A percentile compares a stretch with the other conserved stretches of the same genome.
Evolutionary conservation across 352 stramenopile genomes (phyloP).

Genomic region (Pythium dissimile): DNA sequence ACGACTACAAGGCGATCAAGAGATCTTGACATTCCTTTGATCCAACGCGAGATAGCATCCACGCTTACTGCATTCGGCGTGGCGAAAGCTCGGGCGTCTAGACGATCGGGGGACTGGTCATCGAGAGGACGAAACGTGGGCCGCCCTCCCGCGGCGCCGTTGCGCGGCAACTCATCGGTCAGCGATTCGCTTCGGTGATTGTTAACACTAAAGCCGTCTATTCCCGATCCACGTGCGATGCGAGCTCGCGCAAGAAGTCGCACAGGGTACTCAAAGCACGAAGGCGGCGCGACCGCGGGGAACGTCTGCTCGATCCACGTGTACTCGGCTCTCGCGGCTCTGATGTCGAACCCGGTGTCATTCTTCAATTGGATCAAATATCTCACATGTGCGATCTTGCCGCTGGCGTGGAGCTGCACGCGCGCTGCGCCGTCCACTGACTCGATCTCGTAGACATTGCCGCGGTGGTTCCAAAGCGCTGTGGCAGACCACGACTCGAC

Average conservation of each 20-base stretch:
- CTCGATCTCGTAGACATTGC: conserved; percentile 48
- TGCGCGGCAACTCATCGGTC: conserved; percentile 28
- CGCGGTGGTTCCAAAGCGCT: conserved; percentile 29
- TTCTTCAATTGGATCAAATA: conserved; percentile 23
- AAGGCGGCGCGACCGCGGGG: conserved; percentile 23
- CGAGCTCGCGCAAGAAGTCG: conserved; percentile 28
- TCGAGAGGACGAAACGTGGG: conserved; percentile 44
- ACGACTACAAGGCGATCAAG: conserved; percentile 5
- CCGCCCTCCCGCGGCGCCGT: conserved; percentile 37
- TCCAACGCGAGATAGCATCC: conserved; percentile 5
- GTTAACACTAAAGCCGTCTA: background rate
- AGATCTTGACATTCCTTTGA: conserved; percentile 6
- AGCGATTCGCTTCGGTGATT: background rate
- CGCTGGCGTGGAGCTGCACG: conserved; percentile 18
- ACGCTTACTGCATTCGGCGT: background rate
- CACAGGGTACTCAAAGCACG: conserved; percentile 39
- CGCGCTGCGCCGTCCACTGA: conserved; percentile 63
- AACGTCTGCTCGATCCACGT: conserved; percentile 46
- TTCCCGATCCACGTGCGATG: conserved; percentile 13
- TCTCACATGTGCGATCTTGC: conserved; percentile 4
- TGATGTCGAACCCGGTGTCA: conserved; percentile 10
- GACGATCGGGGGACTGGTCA: conserved; percentile 1
- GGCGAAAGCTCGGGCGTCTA: too few species aligned
- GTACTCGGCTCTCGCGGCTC: background rate
- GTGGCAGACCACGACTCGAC: conserved; percentile 16